Evolutionary conservation across 148 eudicot species (phyloP).

Genomic region (Dianthus caryophyllus): DNA sequence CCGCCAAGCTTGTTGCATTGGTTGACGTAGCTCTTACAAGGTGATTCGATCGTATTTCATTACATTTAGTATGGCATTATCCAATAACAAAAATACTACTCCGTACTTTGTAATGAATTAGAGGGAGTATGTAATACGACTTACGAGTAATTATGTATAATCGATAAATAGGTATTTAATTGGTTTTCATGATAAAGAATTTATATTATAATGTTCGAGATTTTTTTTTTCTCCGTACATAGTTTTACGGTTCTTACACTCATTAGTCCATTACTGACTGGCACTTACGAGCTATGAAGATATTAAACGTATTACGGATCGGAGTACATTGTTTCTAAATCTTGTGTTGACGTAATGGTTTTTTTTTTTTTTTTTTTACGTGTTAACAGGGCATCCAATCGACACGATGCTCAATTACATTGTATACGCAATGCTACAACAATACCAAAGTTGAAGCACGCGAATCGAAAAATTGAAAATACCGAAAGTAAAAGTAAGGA

Average conservation of each 20-base stretch:
- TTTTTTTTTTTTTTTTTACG: not conserved
- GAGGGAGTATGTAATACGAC: too few species aligned
- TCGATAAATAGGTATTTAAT: too few species aligned
- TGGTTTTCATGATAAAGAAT: too few species aligned
- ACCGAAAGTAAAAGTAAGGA: not conserved
- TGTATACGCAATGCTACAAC: not conserved
- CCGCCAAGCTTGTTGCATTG: not conserved
- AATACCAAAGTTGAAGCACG: not conserved
- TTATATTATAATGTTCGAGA: too few species aligned
- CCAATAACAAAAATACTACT: not conserved
- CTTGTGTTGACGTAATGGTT: too few species aligned
- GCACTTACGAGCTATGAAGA: too few species aligned
- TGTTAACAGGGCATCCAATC: constrained; percentile 13
- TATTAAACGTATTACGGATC: too few species aligned
- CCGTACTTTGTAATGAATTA: not conserved
- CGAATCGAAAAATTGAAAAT: not conserved
- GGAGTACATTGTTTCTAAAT: too few species aligned
- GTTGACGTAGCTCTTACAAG: not conserved
- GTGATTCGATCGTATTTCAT: not conserved
- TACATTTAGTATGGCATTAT: not conserved
- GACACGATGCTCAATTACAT: not conserved
- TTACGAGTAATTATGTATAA: too few species aligned
- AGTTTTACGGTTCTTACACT: too few species aligned
- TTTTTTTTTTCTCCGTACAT: too few species aligned
- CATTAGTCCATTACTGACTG: too few species aligned